Percentiles rank a stretch among this genome's conserved stretches.
Evolutionary conservation across 495 filamentous ascomycete species (phyloP).

Genomic region (Talaromyces stipitatus): DNA sequence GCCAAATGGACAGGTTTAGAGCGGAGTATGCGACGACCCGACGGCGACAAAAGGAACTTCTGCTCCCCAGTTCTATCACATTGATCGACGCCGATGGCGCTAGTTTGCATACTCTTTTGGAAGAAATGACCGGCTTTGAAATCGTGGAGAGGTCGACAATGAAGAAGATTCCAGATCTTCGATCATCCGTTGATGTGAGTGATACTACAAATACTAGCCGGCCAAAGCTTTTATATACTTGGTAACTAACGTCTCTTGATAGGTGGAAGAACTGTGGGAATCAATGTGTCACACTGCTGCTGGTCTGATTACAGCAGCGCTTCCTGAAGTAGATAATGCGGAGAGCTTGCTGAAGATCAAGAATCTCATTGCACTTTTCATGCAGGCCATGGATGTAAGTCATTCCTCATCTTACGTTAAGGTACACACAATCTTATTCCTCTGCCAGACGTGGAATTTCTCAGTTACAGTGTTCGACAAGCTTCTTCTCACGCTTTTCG

Average conservation of each 20-base stretch:
- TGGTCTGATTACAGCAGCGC: constrained; percentile 64
- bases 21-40: constrained; percentile 85
- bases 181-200: constrained; percentile 76
- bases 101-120: constrained; percentile 75
- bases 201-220: neutral
- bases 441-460: constrained; percentile 73
- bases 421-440: neutral
- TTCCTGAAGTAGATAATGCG: constrained; percentile 71
- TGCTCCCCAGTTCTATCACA: constrained; percentile 66
- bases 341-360: constrained; percentile 86
- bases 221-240: neutral
- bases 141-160: constrained; percentile 94
- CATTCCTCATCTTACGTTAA: neutral
- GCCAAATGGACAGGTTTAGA: constrained; percentile 84
- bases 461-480: constrained; percentile 70
- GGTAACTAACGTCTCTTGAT: neutral
- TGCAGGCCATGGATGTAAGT: constrained; percentile 88
- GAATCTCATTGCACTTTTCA: constrained; percentile 85
- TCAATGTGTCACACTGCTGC: constrained; percentile 91
- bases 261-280: constrained; percentile 97
- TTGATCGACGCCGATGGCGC: constrained; percentile 66
- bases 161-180: constrained; percentile 70
- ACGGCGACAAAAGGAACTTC: constrained; percentile 81
- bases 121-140: constrained; percentile 92
- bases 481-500: constrained; percentile 78